A percentile compares a stretch with the other conserved stretches of the same genome.
Evolutionary conservation across 345 rosid species (phyloP).

Genomic region (Ricinus communis): DNA sequence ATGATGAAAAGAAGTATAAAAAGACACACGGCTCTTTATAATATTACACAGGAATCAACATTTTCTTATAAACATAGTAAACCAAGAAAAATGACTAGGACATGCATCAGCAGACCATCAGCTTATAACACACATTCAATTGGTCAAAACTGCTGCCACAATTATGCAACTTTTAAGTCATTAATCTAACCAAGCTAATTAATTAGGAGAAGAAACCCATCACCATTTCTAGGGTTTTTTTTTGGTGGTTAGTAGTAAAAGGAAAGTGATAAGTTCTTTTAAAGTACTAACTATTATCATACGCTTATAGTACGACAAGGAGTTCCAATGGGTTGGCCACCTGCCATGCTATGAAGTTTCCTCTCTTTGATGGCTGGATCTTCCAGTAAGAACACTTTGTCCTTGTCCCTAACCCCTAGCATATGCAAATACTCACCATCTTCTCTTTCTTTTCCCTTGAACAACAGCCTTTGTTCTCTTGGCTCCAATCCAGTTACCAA

Average conservation of each 20-base stretch:
- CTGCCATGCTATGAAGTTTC: constrained; percentile 53
- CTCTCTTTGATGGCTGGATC: constrained; percentile 82
- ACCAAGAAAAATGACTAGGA: constrained; percentile 22
- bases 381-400: constrained; percentile 73
- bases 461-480: constrained; percentile 74
- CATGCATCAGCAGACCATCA: constrained; percentile 38
- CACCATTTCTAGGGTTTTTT: neutral
- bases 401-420: constrained; percentile 88
- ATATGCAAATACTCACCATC: constrained; percentile 77
- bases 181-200: constrained; percentile 5
- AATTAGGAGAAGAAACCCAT: constrained; percentile 11
- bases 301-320: constrained; percentile 59
- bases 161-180: constrained; percentile 3
- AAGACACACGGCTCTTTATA: neutral
- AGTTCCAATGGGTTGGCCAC: constrained; percentile 31
- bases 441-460: constrained; percentile 91
- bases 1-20: no score
- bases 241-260: constrained; percentile 12
- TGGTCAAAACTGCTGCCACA: constrained; percentile 10
- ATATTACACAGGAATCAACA: neutral
- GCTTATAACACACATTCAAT: constrained; percentile 23
- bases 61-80: neutral
- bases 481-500: constrained; percentile 70
- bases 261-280: neutral
- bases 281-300: constrained; percentile 15